Evolutionary conservation across 1,284 basidiomycete species (phyloP).

Genomic region (Trichosporon asahii): DNA sequence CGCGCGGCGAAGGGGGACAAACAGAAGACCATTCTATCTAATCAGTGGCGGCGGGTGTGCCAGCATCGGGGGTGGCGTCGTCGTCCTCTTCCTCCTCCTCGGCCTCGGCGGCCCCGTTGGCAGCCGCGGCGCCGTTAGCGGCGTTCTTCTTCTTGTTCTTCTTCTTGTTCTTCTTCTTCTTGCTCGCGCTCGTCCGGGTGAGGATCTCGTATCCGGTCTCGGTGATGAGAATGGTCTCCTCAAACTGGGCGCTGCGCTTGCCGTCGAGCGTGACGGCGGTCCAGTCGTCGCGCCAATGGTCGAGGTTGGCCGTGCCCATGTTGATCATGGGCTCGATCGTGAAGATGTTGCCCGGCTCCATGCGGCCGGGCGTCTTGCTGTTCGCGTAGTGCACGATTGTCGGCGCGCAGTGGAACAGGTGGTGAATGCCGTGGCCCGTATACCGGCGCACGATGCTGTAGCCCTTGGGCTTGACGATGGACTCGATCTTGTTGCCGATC

Average conservation of each 20-base stretch:
- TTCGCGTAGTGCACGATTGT: constrained; percentile 54
- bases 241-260: constrained; percentile 86
- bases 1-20: background rate
- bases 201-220: constrained; percentile 86
- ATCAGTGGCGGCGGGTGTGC: constrained; percentile 25
- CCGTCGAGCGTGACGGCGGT: constrained; percentile 88
- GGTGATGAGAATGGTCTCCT: constrained; percentile 88
- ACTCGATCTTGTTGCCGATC: constrained; percentile 6
- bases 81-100: constrained; percentile 15
- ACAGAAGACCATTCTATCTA: constrained; percentile 2
- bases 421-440: constrained; percentile 85
- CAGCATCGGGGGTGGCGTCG: constrained; percentile 23
- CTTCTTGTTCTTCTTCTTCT: constrained; percentile 46
- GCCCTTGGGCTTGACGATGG: constrained; percentile 56
- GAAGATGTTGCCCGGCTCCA: constrained; percentile 53
- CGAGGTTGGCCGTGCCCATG: constrained; percentile 59
- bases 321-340: constrained; percentile 77
- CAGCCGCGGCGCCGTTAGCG: no score
- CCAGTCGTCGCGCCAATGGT: constrained; percentile 63
- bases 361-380: constrained; percentile 53
- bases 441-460: constrained; percentile 83
- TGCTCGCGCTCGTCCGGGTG: constrained; percentile 57
- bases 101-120: background rate
- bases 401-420: constrained; percentile 56
- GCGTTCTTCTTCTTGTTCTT: constrained; percentile 30